Evolutionary conservation across 345 rosid species (phyloP), one percentile per base, ranked within the genome.

Genomic region (Turritis glabra): DNA sequence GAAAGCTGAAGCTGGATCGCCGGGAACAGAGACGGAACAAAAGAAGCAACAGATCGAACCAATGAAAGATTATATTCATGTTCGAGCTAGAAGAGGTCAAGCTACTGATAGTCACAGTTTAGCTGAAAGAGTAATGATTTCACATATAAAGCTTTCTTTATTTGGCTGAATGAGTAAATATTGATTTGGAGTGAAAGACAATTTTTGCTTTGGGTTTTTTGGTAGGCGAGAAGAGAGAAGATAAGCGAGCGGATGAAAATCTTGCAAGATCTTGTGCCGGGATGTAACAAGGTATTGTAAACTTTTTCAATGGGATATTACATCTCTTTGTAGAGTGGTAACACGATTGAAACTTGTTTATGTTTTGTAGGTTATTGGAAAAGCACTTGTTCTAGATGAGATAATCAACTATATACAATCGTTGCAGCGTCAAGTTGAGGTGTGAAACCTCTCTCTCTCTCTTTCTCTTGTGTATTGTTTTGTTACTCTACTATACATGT

Each of bases 91-190:
- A 81, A 82, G 94, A 75, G 98, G 98, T 58, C 97, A 93, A 81
- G 98, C 98, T 69, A 91, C 96, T 44, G 97, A 91, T 83, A 93
- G 92, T 83, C 98, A 91, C 84, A 93, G 97, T 79, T 83, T 93
- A 69, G 98, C 98, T 23, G 94, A 93, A 85, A 87, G 97, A 81
- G 96, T 93, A 91, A 84, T 57, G 25, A 51, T 33, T 51, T 44
- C 0, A n/a, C 5, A 73, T 71, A 35, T 21, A 9, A 41, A 19
- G 23, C 46, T 67, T 64, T 69, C 37, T 67, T 15, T 15, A 51
- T 59, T 51, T 48, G 2, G 14, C 19, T 59, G 12, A 30, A 35
- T 67, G 23, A 37, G 77, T 40, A 13, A 52, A 51, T 2, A 9
- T 18, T 47, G 18, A 54, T 55, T 32, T 40, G 15, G 61, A 18